Conservation (phyloP, 2,329 filamentous ascomycete species). For the Aschersonia sp. region DNA sequence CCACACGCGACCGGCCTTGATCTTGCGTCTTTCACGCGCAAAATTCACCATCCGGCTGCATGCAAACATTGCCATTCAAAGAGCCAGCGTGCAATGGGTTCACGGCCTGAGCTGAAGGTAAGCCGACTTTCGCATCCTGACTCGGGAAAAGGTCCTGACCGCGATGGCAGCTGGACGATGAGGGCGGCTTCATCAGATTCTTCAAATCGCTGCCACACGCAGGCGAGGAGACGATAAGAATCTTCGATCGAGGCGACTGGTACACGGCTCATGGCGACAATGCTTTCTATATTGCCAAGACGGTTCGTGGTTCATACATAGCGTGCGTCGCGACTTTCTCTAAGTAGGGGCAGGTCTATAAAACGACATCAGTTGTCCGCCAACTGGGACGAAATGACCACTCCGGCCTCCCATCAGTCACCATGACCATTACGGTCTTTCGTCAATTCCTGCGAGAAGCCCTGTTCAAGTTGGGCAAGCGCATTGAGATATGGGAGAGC, state of each 20-base stretch:
- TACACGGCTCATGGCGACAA: constrained; percentile 88
- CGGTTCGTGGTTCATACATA: constrained; percentile 29
- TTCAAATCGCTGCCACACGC: constrained; percentile 72
- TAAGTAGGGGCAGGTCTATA: constrained; percentile 57
- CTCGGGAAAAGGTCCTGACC: background rate
- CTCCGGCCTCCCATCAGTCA: constrained; percentile 82
- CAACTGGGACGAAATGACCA: constrained; percentile 75
- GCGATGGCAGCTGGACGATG: constrained; percentile 66
- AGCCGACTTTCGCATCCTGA: background rate
- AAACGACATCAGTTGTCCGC: constrained; percentile 88
- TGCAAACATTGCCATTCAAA: background rate
- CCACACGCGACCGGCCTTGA: constrained; percentile 3
- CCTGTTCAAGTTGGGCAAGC: constrained; percentile 79
- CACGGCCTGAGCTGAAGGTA: constrained; percentile 59
- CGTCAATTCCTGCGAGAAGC: constrained; percentile 91
- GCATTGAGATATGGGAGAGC: constrained; percentile 80
- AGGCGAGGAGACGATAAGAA: constrained; percentile 63
- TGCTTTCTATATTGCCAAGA: constrained; percentile 70
- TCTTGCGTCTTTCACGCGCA: too few species aligned
- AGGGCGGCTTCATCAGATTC: constrained; percentile 91
- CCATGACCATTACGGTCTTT: constrained; percentile 89
- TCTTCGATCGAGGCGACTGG: constrained; percentile 91
- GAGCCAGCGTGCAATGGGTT: constrained; percentile 42
- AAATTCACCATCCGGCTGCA: too few species aligned
- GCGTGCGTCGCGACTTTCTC: background rate